Evolutionary conservation across 495 filamentous ascomycete genomes (phyloP), one percentile per base, ranked within the genome.

Genomic region (Penicillium cinerascens): DNA sequence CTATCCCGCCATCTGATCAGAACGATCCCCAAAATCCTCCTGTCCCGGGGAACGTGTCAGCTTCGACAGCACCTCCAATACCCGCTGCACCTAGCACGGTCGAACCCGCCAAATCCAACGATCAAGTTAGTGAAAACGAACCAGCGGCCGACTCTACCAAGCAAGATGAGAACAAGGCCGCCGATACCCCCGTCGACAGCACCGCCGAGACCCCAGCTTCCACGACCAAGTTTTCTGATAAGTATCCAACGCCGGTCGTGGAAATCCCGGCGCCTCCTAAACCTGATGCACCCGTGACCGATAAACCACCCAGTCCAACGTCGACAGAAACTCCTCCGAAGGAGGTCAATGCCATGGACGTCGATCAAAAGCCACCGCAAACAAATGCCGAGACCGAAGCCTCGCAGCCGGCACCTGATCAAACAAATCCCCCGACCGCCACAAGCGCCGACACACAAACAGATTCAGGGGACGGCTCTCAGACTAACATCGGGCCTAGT

Each of bases 271-370:
- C 22, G 8, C 43, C 38, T 9, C 42, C 37, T 33, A 36, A 6
- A 6, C 47, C 38, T 18, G 27, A 36, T 49, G 25, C 37, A 9
- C 38, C 25, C 10, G 17, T 23, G 5, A 2, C 23, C 16, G 17
- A 40, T 2, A 20, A 49, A 15, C 6, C 47, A 29, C n/a, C 38
- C 42, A 25, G 22, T 13, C 10, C n/a, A 20, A 18, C 20, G 8
- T 39, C 40, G 39, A 16, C 13, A 20, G 41, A 44, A 4, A 17
- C 23, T 3, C 16, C 23, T 10, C 39, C 20, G 15, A 25, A 38
- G 11, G 44, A 26, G n/a, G n/a, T n/a, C 17, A 35, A 58, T 40
- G 35, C 37, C 16, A 58, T 58, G 55, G 50, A 58, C n/a, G 49
- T 50, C 10, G 47, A 58, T 53, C 35, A 18, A 13, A n/a, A 41